Evolutionary conservation across 495 filamentous ascomycete species (phyloP).

Genomic region (Halenospora varia): DNA sequence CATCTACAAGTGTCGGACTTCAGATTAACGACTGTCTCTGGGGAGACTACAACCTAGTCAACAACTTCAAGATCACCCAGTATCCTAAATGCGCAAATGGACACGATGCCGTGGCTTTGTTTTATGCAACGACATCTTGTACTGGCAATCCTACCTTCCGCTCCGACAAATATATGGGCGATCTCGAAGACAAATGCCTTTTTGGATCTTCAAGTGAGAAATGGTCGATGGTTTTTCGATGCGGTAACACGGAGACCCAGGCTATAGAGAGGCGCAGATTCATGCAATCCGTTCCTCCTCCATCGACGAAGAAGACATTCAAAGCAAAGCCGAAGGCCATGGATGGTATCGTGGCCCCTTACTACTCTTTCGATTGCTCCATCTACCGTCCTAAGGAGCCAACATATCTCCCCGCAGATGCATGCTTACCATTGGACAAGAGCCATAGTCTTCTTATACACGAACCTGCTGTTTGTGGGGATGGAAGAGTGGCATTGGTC

Average conservation of each 20-base stretch:
- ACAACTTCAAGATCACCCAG: not conserved
- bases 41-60: not conserved
- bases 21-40: not conserved
- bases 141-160: not conserved
- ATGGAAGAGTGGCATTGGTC: not conserved
- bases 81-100: not conserved
- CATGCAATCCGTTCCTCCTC: not conserved
- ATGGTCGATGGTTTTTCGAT: not conserved
- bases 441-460: not conserved
- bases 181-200: not conserved
- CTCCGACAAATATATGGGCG: not conserved
- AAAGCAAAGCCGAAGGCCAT: not conserved
- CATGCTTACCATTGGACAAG: not conserved
- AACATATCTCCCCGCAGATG: not conserved
- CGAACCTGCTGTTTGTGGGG: not conserved
- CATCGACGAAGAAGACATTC: not conserved
- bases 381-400: not conserved
- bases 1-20: not conserved
- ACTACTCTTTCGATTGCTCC: not conserved
- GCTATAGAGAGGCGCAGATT: not conserved
- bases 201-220: not conserved
- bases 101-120: not conserved
- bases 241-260: not conserved
- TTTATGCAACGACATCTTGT: not conserved
- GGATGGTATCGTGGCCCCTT: not conserved